Percentiles rank a stretch among this genome's conserved stretches.
These are phyloP conservation scores for Crithidia bombi DNA, from an alignment of 208 protist genomes.

Conservation along the genomic window DNA sequence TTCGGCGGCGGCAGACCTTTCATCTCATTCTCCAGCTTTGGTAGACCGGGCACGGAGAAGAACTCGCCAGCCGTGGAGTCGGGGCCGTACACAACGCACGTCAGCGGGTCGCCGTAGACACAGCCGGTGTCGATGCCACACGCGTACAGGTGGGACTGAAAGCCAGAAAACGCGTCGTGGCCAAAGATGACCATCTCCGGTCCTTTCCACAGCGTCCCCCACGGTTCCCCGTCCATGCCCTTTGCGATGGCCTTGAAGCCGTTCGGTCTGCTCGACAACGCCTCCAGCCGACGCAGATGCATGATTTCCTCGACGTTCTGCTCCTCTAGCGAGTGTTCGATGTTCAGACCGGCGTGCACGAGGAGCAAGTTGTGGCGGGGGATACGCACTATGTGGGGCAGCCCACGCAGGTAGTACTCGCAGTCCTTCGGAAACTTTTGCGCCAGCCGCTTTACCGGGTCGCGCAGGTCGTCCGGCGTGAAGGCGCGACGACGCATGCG, in stretches of 20 bases:
- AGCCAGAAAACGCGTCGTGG: conserved; percentile 83
- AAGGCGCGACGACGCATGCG: conserved; percentile 50
- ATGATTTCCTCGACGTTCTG: conserved; percentile 85
- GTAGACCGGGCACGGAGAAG: conserved; percentile 72
- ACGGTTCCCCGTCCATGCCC: conserved; percentile 59
- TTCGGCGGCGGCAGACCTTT: conserved; percentile 72
- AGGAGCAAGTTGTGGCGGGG: conserved; percentile 83
- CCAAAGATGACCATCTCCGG: conserved; percentile 90
- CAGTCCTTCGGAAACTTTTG: conserved; percentile 68
- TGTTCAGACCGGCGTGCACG: conserved; percentile 88
- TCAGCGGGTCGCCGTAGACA: conserved; percentile 86
- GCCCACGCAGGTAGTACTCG: conserved; percentile 78
- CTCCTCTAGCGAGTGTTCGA: conserved; percentile 53
- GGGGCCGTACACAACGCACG: conserved; percentile 68
- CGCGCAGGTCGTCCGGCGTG: conserved; percentile 55
- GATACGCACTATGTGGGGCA: conserved; percentile 86
- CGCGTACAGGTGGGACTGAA: conserved; percentile 76
- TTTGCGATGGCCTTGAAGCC: conserved; percentile 66
- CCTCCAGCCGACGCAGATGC: conserved; percentile 81
- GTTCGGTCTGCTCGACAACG: conserved; percentile 27
- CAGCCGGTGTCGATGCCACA: conserved; percentile 92
- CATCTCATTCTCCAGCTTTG: conserved; percentile 68
- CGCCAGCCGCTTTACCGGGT: conserved; percentile 85
- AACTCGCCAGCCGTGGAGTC: conserved; percentile 55
- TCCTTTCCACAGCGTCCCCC: conserved; percentile 77